These are phyloP conservation scores for Xylariaceae sp. DNA, from an alignment of 2,329 filamentous ascomycete species.

Conservation along the genomic window DNA sequence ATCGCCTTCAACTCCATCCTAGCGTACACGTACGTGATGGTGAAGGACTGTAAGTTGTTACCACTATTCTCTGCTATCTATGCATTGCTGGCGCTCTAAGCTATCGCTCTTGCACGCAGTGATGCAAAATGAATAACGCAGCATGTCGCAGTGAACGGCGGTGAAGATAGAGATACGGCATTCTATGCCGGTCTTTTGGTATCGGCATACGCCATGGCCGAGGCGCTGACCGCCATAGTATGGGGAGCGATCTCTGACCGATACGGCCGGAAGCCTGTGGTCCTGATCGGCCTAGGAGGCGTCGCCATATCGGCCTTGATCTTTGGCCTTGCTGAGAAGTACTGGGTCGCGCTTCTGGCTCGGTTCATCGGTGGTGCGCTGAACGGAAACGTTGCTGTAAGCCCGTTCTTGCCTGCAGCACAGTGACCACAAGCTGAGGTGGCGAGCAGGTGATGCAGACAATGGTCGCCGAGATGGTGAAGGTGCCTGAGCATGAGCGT, in stretches of 20 bases:
- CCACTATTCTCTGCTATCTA: too few relatives aligned
- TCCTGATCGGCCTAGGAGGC: conserved; percentile 32
- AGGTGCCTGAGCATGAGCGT: conserved; percentile 38
- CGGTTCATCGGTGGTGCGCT: conserved; percentile 36
- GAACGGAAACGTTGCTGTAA: conserved; percentile 36
- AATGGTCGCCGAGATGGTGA: conserved; percentile 39
- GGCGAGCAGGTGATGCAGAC: conserved; percentile 34
- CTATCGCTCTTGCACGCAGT: too few relatives aligned
- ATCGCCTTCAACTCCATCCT: conserved; percentile 43
- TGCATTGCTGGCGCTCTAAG: too few relatives aligned
- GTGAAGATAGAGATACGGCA: conserved; percentile 33
- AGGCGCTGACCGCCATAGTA: conserved; percentile 37
- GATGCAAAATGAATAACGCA: conserved; percentile 3
- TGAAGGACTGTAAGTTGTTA: conserved; percentile 16
- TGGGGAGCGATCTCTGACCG: conserved; percentile 39
- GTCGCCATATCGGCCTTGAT: conserved; percentile 37
- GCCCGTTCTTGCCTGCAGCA: conserved; percentile 13
- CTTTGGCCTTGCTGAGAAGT: conserved; percentile 36
- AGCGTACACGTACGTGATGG: conserved; percentile 40
- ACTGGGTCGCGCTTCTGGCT: conserved; percentile 39
- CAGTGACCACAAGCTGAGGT: conserved; percentile 3
- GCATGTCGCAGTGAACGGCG: conserved; percentile 26
- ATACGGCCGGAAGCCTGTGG: conserved; percentile 34
- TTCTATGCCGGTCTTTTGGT: conserved; percentile 47
- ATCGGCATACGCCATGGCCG: conserved; percentile 39